Evolutionary conservation across 306 rosid species (phyloP), one percentile per base, ranked within the genome.

Genomic region (Hippophae rhamnoides): DNA sequence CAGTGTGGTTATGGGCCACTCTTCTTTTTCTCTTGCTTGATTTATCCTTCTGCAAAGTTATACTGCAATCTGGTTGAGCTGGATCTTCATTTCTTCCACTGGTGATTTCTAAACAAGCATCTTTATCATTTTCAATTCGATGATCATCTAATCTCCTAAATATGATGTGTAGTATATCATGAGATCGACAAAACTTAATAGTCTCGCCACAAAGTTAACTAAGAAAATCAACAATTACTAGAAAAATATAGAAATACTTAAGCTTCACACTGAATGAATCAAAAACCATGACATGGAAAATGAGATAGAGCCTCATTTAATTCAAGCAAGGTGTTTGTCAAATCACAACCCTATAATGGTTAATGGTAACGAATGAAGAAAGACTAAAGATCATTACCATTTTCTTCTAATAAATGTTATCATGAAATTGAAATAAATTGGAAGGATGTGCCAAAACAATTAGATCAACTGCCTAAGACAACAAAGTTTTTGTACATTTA

Each of bases 21-120:
- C 6, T 66, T 56, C 69, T 62, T 56, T 43, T 81, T 72, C 74
- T 68, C 41, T 46, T 66, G 56, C 57, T 76, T 56, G 70, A 65
- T 14, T 23, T 62, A 62, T 68, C 66, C 42, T 51, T 27, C 7
- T 7, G 52, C 52, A 47, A 41, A 57, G 2, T 48, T 67, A 9
- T 26, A 52, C 13, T 38, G 60, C 25, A 14, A 11, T 26, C 60
- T 51, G 45, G 10, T 61, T 43, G 46, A 60, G 68, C 13, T 23
- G 52, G 54, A 61, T 49, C 65, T 25, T 56, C 64, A 50, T 52
- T 60, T 54, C 13, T 68, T 49, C 40, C 51, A 13, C 25, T 27
- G n/a, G 48, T 9, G 6, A 40, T 58, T 58, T 48, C 64, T 58
- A 46, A 49, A 48, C 14, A 64, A 18, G 52, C 57, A 41, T 49